These are phyloP conservation scores for Sarcodon aspratus DNA, from an alignment of 768 basidiomycete species.

Conservation along the genomic window DNA sequence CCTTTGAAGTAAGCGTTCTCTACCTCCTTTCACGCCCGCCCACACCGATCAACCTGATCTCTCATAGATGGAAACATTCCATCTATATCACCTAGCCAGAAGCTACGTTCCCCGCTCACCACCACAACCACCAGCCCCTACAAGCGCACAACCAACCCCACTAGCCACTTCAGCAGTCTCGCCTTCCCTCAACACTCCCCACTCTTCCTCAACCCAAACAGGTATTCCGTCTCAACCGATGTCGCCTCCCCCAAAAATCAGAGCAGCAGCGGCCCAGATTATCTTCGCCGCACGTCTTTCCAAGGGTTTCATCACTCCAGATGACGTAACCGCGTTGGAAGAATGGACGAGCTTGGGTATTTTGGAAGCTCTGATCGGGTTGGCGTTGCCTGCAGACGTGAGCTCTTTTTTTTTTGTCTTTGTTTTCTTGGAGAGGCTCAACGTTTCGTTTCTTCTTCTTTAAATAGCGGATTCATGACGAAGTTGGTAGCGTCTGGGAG, in stretches of 20 bases:
- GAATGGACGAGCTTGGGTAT: slow-evolving; percentile 50
- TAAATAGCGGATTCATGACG: slow-evolving; percentile 39
- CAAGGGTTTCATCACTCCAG: slow-evolving; percentile 64
- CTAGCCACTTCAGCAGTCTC: slow-evolving; percentile 22
- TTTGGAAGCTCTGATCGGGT: slow-evolving; percentile 40
- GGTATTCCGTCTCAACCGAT: slow-evolving; percentile 1
- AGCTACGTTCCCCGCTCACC: slow-evolving; percentile 34
- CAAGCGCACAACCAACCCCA: slow-evolving; percentile 31
- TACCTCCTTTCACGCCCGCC: background rate
- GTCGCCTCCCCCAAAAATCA: slow-evolving; percentile 30
- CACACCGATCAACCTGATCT: slow-evolving; percentile 1
- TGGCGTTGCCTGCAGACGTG: slow-evolving; percentile 40
- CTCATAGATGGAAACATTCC: slow-evolving; percentile 75
- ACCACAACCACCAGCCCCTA: slow-evolving; percentile 18
- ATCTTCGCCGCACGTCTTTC: slow-evolving; percentile 70
- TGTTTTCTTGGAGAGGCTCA: background rate
- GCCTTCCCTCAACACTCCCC: slow-evolving; percentile 7
- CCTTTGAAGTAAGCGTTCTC: slow-evolving; percentile 46
- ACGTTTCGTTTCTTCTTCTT: slow-evolving; percentile 6
- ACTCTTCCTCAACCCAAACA: background rate
- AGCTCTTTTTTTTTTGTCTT: slow-evolving; percentile 15
- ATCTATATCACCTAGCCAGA: slow-evolving; percentile 67
- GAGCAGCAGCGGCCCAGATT: slow-evolving; percentile 74
- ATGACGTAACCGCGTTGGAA: slow-evolving; percentile 47
- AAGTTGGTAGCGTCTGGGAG: slow-evolving; percentile 49